phyloP scores from a whole-genome alignment of 1,284 basidiomycete species.

The Coriolopsis trogii region DNA sequence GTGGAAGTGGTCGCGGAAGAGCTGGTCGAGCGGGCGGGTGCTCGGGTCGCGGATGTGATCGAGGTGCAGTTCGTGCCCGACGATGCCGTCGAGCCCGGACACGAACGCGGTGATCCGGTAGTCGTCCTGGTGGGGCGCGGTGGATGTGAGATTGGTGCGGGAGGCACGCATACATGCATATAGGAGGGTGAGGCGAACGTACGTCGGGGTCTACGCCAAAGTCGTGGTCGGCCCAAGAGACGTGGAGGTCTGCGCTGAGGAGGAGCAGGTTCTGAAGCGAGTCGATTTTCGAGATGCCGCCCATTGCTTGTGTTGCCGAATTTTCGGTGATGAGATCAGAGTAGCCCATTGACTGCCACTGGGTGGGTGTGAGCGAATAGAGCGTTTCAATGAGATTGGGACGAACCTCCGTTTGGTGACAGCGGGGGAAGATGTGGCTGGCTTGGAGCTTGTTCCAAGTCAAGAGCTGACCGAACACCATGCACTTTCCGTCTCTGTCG shows the following conservation, averaged over 20 bases:
- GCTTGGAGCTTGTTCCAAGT: conserved; percentile 23
- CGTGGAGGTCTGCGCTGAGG: conserved; percentile 23
- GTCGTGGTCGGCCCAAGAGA: conserved; percentile 27
- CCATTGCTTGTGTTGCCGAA: background rate
- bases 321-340: conserved; percentile 18
- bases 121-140: conserved; percentile 15
- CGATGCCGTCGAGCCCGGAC: conserved; percentile 18
- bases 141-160: no score
- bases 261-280: conserved; percentile 27
- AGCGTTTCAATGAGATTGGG: background rate
- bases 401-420: conserved; percentile 23
- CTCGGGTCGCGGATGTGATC: conserved; percentile 28
- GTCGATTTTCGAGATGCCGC: conserved; percentile 19
- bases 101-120: conserved; percentile 27
- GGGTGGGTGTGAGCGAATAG: background rate
- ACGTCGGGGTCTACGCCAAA: conserved; percentile 29
- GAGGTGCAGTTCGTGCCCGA: conserved; percentile 22
- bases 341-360: conserved; percentile 23
- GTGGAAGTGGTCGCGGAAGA: conserved; percentile 29
- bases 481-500: conserved; percentile 21
- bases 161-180: background rate
- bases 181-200: conserved; percentile 1
- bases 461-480: conserved; percentile 16
- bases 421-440: conserved; percentile 27
- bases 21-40: conserved; percentile 28